Conservation (phyloP, 305 asterid genomes). For the Solanum hybrid region DNA sequence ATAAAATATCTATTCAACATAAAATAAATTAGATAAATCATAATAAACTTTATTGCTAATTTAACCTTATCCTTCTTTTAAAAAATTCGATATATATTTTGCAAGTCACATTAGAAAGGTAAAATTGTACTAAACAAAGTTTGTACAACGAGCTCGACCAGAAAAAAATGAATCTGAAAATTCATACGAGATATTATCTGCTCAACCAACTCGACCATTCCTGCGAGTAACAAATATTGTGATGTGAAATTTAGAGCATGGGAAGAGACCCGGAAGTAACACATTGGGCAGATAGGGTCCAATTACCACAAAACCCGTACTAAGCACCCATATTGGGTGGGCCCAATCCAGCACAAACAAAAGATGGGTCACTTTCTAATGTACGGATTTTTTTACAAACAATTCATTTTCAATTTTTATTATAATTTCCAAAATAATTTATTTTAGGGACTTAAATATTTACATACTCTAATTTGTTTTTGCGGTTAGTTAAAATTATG, state of each 20-base stretch:
- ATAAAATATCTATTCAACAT: too few species aligned
- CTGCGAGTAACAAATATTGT: background rate
- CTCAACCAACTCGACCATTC: background rate
- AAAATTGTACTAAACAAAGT: background rate
- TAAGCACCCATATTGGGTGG: background rate
- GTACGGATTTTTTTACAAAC: background rate
- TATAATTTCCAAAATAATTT: background rate
- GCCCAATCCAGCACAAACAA: background rate
- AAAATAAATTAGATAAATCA: background rate
- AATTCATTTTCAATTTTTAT: background rate
- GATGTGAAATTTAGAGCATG: background rate
- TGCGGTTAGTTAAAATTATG: background rate
- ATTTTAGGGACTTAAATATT: background rate
- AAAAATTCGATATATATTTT: background rate
- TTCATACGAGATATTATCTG: background rate
- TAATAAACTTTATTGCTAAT: background rate
- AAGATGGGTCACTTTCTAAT: background rate
- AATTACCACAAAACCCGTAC: background rate
- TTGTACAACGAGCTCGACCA: accelerated
- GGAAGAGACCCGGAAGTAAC: background rate
- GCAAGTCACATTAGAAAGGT: background rate
- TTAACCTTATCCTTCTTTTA: background rate
- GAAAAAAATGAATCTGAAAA: background rate
- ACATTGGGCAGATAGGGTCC: background rate
- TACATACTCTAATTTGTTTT: background rate